phyloP scores from a whole-genome alignment of 805 yeast genomes.

The Suhomyces pyralidae region DNA sequence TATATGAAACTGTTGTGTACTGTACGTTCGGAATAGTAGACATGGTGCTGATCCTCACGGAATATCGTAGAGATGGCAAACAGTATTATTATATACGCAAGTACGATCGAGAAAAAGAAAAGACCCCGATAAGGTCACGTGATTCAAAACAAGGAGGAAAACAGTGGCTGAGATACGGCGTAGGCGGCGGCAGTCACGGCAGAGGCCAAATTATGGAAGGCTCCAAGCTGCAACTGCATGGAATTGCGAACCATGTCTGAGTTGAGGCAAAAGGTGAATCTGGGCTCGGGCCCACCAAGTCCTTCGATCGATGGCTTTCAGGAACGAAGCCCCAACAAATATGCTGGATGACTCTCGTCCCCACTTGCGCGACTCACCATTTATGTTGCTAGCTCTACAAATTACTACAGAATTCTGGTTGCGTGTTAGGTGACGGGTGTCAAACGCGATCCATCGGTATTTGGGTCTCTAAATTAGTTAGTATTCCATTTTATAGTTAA shows the following conservation, averaged over 20 bases:
- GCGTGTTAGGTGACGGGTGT: not conserved
- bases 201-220: not conserved
- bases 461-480: not conserved
- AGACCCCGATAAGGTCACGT: constrained; percentile 6
- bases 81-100: not conserved
- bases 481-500: not conserved
- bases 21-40: constrained; percentile 6
- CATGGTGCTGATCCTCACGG: not conserved
- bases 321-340: not conserved
- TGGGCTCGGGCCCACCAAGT: not conserved
- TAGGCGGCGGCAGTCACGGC: not conserved
- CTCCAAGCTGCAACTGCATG: not conserved
- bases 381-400: not conserved
- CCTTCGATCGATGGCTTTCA: not conserved
- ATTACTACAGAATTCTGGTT: not conserved
- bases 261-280: not conserved
- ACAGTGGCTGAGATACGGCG: not conserved
- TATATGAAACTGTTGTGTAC: constrained; percentile 9
- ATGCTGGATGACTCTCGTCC: not conserved
- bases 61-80: not conserved
- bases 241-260: not conserved
- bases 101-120: not conserved
- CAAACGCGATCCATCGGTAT: not conserved
- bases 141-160: not conserved
- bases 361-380: not conserved